Conservation (phyloP, 116 monocot species). For the Phalaenopsis hybrid region DNA sequence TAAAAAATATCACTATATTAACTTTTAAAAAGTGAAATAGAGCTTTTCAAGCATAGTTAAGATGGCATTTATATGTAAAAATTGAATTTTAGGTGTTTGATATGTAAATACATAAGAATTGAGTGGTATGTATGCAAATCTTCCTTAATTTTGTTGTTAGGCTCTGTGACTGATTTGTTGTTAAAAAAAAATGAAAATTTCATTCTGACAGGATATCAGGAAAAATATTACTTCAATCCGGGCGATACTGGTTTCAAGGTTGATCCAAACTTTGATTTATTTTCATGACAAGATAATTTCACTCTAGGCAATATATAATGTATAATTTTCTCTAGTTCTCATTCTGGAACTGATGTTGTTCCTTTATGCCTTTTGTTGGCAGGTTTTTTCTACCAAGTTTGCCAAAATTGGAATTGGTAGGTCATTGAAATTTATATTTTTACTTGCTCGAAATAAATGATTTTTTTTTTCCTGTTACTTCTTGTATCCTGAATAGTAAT, state of each 20-base stretch:
- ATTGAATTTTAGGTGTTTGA: no score
- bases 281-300: slow-evolving; percentile 1
- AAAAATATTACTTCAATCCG: slow-evolving; percentile 95
- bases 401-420: slow-evolving; percentile 95
- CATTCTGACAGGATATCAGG: slow-evolving; percentile 75
- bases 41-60: no score
- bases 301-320: background rate
- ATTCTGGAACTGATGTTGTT: slow-evolving; percentile 1
- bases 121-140: no score
- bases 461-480: no score
- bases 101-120: no score
- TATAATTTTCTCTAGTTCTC: background rate
- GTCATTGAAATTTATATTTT: slow-evolving; percentile 9
- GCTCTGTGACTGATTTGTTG: background rate
- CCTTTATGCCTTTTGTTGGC: slow-evolving; percentile 5
- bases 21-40: no score
- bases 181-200: background rate
- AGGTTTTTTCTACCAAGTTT: slow-evolving; percentile 87
- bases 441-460: background rate
- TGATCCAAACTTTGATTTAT: slow-evolving; percentile 1
- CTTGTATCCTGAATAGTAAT: no score
- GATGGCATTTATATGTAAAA: no score
- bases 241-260: slow-evolving; percentile 99
- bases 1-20: no score
- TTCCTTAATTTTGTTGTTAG: background rate